Percentiles rank a stretch among this genome's conserved stretches.
Conservation (phyloP, 2,329 filamentous ascomycete genomes). For the Xylaria sp. region DNA sequence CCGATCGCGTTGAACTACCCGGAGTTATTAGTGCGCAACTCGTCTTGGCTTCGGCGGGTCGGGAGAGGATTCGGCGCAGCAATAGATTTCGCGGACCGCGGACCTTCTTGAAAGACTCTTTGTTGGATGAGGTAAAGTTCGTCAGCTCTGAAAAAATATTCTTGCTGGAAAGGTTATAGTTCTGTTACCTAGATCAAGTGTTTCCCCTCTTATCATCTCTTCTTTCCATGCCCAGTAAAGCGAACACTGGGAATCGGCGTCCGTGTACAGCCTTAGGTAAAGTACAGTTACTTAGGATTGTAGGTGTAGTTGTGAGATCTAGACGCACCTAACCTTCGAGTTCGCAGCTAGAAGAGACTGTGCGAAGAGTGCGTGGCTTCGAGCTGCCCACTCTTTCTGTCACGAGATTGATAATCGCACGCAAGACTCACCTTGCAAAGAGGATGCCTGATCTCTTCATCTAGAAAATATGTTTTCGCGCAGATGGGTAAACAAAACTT, state of each 20-base stretch:
- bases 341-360: too few relatives aligned
- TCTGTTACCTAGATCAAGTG: not conserved
- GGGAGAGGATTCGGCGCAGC: not conserved
- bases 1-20: not conserved
- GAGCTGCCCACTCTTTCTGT: not conserved
- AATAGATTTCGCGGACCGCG: not conserved
- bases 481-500: not conserved
- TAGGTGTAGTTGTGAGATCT: too few relatives aligned
- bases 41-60: not conserved
- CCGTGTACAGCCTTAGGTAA: too few relatives aligned
- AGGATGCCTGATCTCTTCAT: too few relatives aligned
- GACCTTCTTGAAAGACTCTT: not conserved
- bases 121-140: not conserved
- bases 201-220: not conserved
- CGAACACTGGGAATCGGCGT: too few relatives aligned
- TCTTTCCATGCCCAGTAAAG: too few relatives aligned
- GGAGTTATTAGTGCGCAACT: not conserved
- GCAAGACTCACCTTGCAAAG: not conserved
- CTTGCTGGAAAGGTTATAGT: not conserved
- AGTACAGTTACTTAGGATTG: too few relatives aligned
- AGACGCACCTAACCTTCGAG: too few relatives aligned
- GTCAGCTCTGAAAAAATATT: not conserved
- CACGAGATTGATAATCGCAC: not conserved
- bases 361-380: too few relatives aligned
- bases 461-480: too few relatives aligned